These are phyloP conservation scores for Hypoxylon crocopeplum DNA, from an alignment of 495 filamentous ascomycete genomes.

Conservation along the genomic window DNA sequence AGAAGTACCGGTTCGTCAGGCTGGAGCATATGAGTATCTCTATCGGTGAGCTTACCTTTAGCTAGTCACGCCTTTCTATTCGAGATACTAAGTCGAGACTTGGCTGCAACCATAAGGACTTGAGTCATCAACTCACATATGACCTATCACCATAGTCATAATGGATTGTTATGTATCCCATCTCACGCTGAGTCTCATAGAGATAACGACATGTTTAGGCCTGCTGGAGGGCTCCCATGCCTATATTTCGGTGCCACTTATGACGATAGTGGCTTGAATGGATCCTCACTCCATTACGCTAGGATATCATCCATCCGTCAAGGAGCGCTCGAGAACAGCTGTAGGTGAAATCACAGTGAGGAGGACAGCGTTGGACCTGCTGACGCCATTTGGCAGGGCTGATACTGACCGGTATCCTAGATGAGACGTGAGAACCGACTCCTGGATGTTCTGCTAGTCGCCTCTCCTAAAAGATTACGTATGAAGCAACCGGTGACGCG, in stretches of 20 bases:
- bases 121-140: too few relatives aligned
- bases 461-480: background rate
- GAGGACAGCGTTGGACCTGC: background rate
- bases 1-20: too few relatives aligned
- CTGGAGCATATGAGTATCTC: too few relatives aligned
- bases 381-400: slow-evolving; percentile 21
- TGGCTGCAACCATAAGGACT: too few relatives aligned
- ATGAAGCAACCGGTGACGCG: background rate
- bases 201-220: background rate
- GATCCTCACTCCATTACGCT: background rate
- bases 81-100: too few relatives aligned
- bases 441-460: background rate
- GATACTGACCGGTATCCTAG: slow-evolving; percentile 11
- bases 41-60: too few relatives aligned
- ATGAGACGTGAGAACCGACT: background rate
- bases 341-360: background rate
- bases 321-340: background rate
- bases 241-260: background rate
- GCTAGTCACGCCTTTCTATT: too few relatives aligned
- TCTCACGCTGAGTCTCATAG: background rate
- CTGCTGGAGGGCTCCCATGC: background rate
- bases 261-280: slow-evolving; percentile 3
- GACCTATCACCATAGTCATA: too few relatives aligned
- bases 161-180: background rate
- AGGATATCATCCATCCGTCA: background rate